Evolutionary conservation across 331 rosid species (phyloP), one percentile per base, ranked within the genome.

Genomic region (Erythrophleum ivorense): DNA sequence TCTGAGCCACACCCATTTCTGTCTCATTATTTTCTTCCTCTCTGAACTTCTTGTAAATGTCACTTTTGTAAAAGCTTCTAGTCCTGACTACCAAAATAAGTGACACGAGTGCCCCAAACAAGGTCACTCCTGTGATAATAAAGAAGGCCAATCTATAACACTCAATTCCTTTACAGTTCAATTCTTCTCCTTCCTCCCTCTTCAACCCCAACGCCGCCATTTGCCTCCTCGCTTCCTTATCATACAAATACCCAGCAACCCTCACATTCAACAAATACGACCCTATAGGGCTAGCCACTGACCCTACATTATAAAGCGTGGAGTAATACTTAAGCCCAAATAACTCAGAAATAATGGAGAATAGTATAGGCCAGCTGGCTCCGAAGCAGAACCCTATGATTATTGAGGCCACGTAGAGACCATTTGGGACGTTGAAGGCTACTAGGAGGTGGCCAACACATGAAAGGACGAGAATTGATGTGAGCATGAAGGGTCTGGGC

Each of bases 81-180:
- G 95, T 91, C 78, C 95, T 77, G 2, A 66, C 31, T 75, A 85
- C 91, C 88, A 91, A 81, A 81, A 89, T 15, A 1, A 91, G 65
- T 2, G 93, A 88, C 64, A 83, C 78, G 16, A 90, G 76, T 4
- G 88, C 80, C 6, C 89, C 91, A 53, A 86, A 66, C 64, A 89
- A 15, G 5, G 90, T 79, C 43, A 78, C 87, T 0, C 43, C 86
- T 4, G 93, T 86, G 19, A 91, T 88, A 38, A 89, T 79, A 29
- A 88, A 36, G 82, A 91, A 91, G 13, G 91, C 85, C 78, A 85
- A 24, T 76, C 55, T 86, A n/a, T 72, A 86, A 69, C 93, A 91
- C 53, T 74, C 79, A 80, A n/a, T 59, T 6, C 92, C 89, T 29
- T 46, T 57, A 73, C 92, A 89, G 48, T 78, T 85, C 87, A 89